Evolutionary conservation across 768 basidiomycete species (phyloP).

Genomic region (Kwoniella sp.): DNA sequence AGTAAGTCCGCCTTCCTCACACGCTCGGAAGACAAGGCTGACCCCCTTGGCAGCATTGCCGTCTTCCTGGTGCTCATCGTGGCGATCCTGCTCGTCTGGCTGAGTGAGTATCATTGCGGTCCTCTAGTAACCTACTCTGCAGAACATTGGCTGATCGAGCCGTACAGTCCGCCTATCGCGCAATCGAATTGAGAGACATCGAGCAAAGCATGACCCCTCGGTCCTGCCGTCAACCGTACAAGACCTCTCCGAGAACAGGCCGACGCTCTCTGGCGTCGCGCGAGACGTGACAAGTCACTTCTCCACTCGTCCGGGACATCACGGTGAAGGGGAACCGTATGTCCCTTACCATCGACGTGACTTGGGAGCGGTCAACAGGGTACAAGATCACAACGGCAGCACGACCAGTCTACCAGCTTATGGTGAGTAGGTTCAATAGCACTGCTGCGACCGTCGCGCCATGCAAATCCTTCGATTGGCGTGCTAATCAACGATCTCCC

Average conservation of each 20-base stretch:
- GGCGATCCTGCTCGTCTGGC: constrained; percentile 2
- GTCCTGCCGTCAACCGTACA: not conserved
- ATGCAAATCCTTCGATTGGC: not conserved
- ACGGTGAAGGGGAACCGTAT: not conserved
- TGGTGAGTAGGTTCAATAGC: too few species aligned
- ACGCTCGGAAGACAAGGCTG: not conserved
- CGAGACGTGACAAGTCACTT: constrained; percentile 1
- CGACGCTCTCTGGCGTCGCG: constrained; percentile 2
- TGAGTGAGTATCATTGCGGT: not conserved
- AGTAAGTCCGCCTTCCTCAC: not conserved
- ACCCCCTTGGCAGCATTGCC: not conserved
- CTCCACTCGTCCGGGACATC: not conserved
- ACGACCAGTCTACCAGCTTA: constrained; percentile 15
- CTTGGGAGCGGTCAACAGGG: constrained; percentile 3
- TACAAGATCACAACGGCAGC: not conserved
- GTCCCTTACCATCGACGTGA: not conserved
- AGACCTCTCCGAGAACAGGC: not conserved
- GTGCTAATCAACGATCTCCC: not conserved
- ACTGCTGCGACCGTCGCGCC: not conserved
- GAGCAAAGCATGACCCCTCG: not conserved
- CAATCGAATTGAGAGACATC: not conserved
- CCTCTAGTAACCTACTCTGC: not conserved
- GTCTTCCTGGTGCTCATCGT: constrained; percentile 5
- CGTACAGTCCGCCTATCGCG: not conserved
- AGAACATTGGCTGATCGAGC: not conserved